These are phyloP conservation scores for Globisporangium heterothallicum DNA, from an alignment of 352 stramenopile species.

Conservation along the genomic window DNA sequence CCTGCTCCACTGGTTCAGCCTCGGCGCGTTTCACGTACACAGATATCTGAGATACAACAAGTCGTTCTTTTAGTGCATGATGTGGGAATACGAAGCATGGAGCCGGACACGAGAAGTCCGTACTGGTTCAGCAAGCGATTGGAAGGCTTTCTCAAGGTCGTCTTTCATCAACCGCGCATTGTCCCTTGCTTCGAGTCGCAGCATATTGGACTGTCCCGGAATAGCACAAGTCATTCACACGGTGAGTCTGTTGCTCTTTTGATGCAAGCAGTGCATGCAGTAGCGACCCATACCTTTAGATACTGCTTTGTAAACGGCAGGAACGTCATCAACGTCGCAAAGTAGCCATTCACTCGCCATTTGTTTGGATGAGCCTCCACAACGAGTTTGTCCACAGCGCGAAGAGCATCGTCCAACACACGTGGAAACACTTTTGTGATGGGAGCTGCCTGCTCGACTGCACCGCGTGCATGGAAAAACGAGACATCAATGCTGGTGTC, in stretches of 20 bases:
- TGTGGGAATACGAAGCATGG: too few species aligned
- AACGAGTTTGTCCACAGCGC: conserved; percentile 71
- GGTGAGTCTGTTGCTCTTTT: conserved; percentile 3
- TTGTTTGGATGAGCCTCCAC: conserved; percentile 84
- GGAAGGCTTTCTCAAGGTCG: conserved; percentile 44
- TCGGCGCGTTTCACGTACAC: conserved; percentile 29
- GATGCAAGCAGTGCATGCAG: too few species aligned
- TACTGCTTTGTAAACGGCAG: conserved; percentile 87
- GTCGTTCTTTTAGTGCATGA: too few species aligned
- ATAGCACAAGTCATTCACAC: background rate
- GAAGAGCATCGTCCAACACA: conserved; percentile 71
- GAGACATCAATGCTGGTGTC: too few species aligned
- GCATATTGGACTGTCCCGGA: conserved; percentile 80
- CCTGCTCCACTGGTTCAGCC: conserved; percentile 28
- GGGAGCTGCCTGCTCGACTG: conserved; percentile 44
- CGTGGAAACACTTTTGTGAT: conserved; percentile 82
- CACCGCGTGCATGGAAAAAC: too few species aligned
- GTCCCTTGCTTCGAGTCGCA: conserved; percentile 76
- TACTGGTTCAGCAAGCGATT: conserved; percentile 23
- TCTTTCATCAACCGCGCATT: conserved; percentile 47
- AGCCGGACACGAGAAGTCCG: conserved; percentile 1
- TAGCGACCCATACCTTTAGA: conserved; percentile 49
- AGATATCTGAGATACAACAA: conserved; percentile 23
- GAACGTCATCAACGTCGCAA: conserved; percentile 85
- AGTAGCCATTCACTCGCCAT: conserved; percentile 87